phyloP scores from a whole-genome alignment of 1,284 basidiomycete genomes.

The Sporisorium sorghi region DNA sequence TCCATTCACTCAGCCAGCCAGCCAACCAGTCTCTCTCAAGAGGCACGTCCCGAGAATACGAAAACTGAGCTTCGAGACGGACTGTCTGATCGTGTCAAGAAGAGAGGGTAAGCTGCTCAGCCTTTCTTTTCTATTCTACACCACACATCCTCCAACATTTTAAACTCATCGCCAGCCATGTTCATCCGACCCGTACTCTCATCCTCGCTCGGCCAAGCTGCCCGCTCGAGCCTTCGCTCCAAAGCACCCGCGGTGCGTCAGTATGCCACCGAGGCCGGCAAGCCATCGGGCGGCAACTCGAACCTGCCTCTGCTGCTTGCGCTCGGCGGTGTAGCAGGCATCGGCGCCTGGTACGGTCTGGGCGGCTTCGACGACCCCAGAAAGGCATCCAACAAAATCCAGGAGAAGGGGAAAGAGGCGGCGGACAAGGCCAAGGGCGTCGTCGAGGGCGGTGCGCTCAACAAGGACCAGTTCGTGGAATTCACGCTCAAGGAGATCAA shows the following conservation, averaged over 20 bases:
- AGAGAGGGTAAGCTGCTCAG: background rate
- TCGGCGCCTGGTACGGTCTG: conserved; percentile 63
- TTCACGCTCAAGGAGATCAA: conserved; percentile 85
- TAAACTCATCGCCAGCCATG: too few species aligned
- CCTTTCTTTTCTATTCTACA: background rate
- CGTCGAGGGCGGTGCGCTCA: conserved; percentile 48
- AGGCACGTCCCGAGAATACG: too few species aligned
- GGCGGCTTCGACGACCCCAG: conserved; percentile 62
- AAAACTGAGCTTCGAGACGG: too few species aligned
- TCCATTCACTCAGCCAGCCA: too few species aligned
- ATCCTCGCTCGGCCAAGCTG: conserved; percentile 49
- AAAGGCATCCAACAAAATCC: conserved; percentile 50
- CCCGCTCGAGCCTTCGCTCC: conserved; percentile 47
- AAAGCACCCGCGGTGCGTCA: conserved; percentile 38
- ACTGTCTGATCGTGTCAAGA: too few species aligned
- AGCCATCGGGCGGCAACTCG: conserved; percentile 45
- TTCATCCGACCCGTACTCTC: conserved; percentile 52
- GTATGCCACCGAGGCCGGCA: conserved; percentile 52
- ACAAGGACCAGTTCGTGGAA: conserved; percentile 77
- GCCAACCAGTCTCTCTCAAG: too few species aligned
- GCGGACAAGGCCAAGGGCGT: conserved; percentile 39
- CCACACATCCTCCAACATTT: background rate
- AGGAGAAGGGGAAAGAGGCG: conserved; percentile 46
- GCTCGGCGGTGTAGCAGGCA: conserved; percentile 63
- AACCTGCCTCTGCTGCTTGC: conserved; percentile 62